Conservation (phyloP, 257 asterid genomes). For the Solanum ahanhuiri region DNA sequence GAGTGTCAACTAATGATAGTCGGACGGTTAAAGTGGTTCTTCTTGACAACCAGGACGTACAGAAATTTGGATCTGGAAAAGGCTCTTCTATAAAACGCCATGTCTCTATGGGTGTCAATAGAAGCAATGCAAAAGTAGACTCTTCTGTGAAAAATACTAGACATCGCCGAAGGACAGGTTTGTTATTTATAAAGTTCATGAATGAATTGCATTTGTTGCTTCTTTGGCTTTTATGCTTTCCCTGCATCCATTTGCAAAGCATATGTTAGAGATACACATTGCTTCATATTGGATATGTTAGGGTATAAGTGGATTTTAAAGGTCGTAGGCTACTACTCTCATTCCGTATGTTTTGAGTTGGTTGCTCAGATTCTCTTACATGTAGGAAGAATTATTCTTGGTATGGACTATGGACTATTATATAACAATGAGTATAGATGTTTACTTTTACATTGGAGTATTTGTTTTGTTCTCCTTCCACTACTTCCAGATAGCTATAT, state of each 20-base stretch:
- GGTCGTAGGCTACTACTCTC: neutral
- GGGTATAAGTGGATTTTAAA: neutral
- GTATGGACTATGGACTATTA: neutral
- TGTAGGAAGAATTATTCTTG: neutral
- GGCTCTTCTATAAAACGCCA: conserved; percentile 63
- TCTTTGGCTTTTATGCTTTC: neutral
- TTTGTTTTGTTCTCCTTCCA: neutral
- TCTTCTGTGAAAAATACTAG: conserved; percentile 45
- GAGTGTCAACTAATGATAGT: conserved; percentile 43
- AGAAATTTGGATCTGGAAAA: conserved; percentile 62
- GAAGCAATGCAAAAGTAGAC: conserved; percentile 50
- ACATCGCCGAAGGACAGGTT: conserved; percentile 68
- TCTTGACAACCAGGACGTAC: conserved; percentile 69
- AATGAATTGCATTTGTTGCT: neutral
- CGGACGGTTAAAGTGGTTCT: conserved; percentile 58
- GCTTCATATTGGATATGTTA: neutral
- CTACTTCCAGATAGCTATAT: neutral
- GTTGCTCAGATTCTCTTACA: neutral
- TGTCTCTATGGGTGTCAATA: conserved; percentile 42
- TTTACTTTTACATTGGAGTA: neutral
- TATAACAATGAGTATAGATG: neutral
- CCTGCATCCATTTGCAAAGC: neutral
- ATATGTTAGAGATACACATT: neutral
- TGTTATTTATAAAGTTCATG: conserved; percentile 4
- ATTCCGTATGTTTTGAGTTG: neutral